Evolutionary conservation across 305 asterid genomes (phyloP).

Genomic region (Fraxinus nigra): DNA sequence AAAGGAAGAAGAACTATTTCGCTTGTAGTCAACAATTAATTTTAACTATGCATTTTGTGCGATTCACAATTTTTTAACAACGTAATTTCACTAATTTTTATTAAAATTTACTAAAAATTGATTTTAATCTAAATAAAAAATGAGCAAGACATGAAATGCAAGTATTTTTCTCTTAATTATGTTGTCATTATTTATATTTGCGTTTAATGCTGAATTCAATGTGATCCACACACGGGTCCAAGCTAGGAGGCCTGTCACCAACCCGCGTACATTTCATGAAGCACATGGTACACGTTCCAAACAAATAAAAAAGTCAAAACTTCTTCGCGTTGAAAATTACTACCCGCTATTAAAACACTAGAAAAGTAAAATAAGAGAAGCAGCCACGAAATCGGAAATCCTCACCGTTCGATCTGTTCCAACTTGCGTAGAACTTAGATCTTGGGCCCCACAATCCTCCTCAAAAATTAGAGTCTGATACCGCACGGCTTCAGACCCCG

Average conservation of each 20-base stretch:
- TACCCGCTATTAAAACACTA: slow-evolving; percentile 1
- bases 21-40: not conserved
- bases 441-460: not conserved
- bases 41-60: no score
- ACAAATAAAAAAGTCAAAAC: not conserved
- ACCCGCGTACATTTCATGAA: slow-evolving; percentile 16
- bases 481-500: not conserved
- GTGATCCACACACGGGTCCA: not conserved
- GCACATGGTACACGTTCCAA: slow-evolving; percentile 22
- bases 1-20: no score
- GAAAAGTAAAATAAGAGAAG: slow-evolving; percentile 2
- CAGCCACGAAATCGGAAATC: not conserved
- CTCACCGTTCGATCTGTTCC: slow-evolving; percentile 13
- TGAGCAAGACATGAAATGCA: not conserved
- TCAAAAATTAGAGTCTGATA: not conserved
- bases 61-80: no score
- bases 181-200: no score
- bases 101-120: no score
- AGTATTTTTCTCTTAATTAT: not conserved
- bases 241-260: slow-evolving; percentile 6
- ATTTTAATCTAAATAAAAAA: no score
- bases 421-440: not conserved
- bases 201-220: not conserved
- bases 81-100: no score
- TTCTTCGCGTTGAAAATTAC: not conserved